Conservation (phyloP, 306 rosid genomes). For the Castanea sativa region DNA sequence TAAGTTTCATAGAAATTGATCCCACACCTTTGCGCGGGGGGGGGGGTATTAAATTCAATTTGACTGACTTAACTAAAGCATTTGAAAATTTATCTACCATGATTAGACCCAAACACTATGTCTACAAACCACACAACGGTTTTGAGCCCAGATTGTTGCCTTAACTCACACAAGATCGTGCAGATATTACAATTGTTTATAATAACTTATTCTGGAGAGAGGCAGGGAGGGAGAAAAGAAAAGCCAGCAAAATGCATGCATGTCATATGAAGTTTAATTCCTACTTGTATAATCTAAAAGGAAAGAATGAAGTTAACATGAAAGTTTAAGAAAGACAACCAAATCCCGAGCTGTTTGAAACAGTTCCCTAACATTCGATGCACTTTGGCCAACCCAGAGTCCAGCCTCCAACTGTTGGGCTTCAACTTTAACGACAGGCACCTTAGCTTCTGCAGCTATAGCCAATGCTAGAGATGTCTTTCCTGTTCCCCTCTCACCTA, state of each 20-base stretch:
- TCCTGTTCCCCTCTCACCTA: slow-evolving; percentile 98
- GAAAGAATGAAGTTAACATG: slow-evolving; percentile 15
- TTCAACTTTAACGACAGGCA: slow-evolving; percentile 86
- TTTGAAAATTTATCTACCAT: slow-evolving; percentile 1
- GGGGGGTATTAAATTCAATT: neutral
- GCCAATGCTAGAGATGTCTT: slow-evolving; percentile 97
- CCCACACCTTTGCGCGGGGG: neutral
- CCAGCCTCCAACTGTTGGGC: slow-evolving; percentile 96
- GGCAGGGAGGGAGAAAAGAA: neutral
- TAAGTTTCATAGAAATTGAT: neutral
- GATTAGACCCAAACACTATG: slow-evolving; percentile 10
- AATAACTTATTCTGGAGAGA: neutral
- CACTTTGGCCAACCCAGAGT: slow-evolving; percentile 99
- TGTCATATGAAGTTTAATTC: slow-evolving; percentile 6
- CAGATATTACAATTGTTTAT: neutral
- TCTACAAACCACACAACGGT: slow-evolving; percentile 7
- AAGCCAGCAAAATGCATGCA: neutral
- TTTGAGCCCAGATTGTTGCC: neutral
- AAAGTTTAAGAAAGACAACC: slow-evolving; percentile 57
- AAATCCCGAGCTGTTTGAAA: slow-evolving; percentile 97
- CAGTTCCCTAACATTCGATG: slow-evolving; percentile 91
- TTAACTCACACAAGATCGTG: neutral
- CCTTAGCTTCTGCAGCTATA: slow-evolving; percentile 96
- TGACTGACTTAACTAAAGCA: neutral
- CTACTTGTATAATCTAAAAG: neutral